A percentile compares a stretch with the other conserved stretches of the same genome.
Evolutionary conservation across 148 eudicot genomes (phyloP).

Genomic region (Amaranthus cruentus): DNA sequence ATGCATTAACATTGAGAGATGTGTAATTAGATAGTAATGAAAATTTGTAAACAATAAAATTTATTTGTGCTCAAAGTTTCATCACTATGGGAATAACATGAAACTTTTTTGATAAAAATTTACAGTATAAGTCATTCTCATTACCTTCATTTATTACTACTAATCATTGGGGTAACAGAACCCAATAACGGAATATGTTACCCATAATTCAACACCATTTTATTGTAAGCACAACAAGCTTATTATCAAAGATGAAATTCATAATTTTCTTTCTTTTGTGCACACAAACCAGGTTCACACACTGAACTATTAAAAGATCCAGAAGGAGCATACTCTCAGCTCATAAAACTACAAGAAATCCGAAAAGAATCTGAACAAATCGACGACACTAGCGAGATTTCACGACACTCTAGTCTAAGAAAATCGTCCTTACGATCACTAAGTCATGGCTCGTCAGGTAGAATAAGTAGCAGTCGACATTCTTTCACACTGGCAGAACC

Average conservation of each 20-base stretch:
- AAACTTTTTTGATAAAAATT: neutral
- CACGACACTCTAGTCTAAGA: slow-evolving; percentile 42
- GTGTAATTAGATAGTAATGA: too few species aligned
- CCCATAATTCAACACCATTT: too few species aligned
- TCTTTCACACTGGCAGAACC: slow-evolving; percentile 31
- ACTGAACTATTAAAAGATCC: slow-evolving; percentile 60
- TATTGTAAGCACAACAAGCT: neutral
- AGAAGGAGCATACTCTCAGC: slow-evolving; percentile 86
- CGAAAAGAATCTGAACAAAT: slow-evolving; percentile 26
- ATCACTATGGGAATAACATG: too few species aligned
- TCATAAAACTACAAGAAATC: slow-evolving; percentile 57
- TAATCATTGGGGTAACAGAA: too few species aligned
- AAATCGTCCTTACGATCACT: slow-evolving; percentile 43
- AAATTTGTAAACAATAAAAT: too few species aligned
- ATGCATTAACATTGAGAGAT: too few species aligned
- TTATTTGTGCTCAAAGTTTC: too few species aligned
- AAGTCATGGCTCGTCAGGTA: slow-evolving; percentile 43
- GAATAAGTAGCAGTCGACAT: slow-evolving; percentile 37
- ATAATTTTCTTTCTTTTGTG: neutral
- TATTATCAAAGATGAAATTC: neutral
- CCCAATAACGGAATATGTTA: too few species aligned
- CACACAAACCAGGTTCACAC: slow-evolving; percentile 50
- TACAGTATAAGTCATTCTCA: neutral
- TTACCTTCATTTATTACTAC: too few species aligned
- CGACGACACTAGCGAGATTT: slow-evolving; percentile 21